phyloP scores from a whole-genome alignment of 106 monocot species.

The Dioscorea dumetorum region DNA sequence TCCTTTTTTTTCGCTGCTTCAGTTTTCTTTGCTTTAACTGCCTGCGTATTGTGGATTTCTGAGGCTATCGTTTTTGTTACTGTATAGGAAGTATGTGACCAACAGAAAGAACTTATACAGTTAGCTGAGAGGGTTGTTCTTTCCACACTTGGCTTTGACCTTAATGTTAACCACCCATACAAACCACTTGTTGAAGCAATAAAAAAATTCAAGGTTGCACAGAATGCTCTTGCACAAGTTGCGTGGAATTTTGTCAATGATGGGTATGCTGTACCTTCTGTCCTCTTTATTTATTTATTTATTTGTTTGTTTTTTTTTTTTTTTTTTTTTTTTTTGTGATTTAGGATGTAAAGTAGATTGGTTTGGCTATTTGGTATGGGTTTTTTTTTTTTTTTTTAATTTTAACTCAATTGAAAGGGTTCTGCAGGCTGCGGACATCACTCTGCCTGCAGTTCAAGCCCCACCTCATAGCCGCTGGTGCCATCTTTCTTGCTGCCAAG shows the following conservation, averaged over 20 bases:
- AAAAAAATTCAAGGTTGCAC: slow-evolving; percentile 45
- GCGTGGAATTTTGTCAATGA: slow-evolving; percentile 59
- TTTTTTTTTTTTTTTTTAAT: not conserved
- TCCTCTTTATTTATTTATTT: not conserved
- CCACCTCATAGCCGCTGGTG: slow-evolving; percentile 47
- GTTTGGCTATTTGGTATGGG: not conserved
- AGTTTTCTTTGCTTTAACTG: too few relatives aligned
- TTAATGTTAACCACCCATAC: slow-evolving; percentile 43
- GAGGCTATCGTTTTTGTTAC: not conserved
- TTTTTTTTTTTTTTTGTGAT: not conserved
- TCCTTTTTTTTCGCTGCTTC: too few relatives aligned
- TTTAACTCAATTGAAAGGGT: slow-evolving; percentile 1
- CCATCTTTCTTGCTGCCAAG: slow-evolving; percentile 46
- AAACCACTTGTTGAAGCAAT: slow-evolving; percentile 45
- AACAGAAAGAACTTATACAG: slow-evolving; percentile 36
- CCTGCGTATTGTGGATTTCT: not conserved
- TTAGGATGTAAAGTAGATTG: slow-evolving; percentile 2
- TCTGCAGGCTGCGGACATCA: slow-evolving; percentile 46
- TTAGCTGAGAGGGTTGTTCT: slow-evolving; percentile 43
- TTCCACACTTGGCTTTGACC: slow-evolving; percentile 40
- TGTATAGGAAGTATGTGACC: slow-evolving; percentile 42
- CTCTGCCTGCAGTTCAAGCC: slow-evolving; percentile 52
- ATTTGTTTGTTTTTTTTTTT: not conserved
- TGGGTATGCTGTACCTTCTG: slow-evolving; percentile 18
- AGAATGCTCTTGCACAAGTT: slow-evolving; percentile 53